phyloP scores from a whole-genome alignment of 768 basidiomycete species.

The Naganishia vaughanmartiniae region DNA sequence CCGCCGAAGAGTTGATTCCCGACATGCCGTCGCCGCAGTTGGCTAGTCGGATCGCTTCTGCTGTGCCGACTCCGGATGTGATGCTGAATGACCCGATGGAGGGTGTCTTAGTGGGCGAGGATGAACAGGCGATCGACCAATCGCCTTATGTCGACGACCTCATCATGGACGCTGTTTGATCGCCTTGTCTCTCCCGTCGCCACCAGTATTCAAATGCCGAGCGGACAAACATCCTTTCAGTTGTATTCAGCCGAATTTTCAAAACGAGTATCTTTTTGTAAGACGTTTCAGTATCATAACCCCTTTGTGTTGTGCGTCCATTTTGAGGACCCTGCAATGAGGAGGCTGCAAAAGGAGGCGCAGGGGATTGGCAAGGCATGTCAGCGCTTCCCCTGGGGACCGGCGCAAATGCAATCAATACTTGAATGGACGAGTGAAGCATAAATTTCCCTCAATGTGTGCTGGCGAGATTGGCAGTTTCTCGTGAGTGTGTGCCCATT shows the following conservation, averaged over 20 bases:
- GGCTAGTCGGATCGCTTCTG: neutral
- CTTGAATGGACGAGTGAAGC: neutral
- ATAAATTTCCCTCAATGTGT: too few relatives aligned
- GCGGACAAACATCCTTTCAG: conserved; percentile 1
- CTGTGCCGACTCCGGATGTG: conserved; percentile 1
- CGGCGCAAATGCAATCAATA: neutral
- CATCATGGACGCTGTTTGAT: conserved; percentile 16
- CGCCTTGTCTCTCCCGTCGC: neutral
- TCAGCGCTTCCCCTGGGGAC: neutral
- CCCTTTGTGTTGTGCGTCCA: neutral
- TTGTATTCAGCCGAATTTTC: neutral
- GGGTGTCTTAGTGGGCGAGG: neutral
- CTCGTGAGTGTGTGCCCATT: neutral
- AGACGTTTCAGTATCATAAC: neutral
- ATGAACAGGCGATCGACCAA: neutral
- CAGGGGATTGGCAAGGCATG: neutral
- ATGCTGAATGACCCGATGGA: conserved; percentile 18
- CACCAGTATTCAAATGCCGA: neutral
- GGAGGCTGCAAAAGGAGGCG: conserved; percentile 8
- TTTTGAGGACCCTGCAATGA: neutral
- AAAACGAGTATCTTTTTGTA: neutral
- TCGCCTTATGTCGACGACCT: conserved; percentile 22
- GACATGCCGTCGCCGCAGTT: conserved; percentile 6
- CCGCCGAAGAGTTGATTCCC: neutral
- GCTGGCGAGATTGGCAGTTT: too few relatives aligned